Percentiles rank a stretch among this genome's conserved stretches.
These are phyloP conservation scores for Lentinula sp. DNA, from an alignment of 768 basidiomycete species.

Conservation along the genomic window DNA sequence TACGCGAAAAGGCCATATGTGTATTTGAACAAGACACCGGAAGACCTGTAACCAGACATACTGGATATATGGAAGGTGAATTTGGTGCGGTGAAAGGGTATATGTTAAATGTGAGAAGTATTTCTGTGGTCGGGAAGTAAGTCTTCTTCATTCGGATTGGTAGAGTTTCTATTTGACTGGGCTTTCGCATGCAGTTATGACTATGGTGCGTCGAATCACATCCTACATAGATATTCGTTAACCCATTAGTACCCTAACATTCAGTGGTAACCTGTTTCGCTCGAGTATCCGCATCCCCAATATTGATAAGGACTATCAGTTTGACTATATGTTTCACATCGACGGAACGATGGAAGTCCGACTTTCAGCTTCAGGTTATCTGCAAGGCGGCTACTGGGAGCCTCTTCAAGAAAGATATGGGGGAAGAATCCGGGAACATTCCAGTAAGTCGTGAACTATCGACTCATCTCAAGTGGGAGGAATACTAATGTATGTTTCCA, in stretches of 20 bases:
- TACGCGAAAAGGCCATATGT: conserved; percentile 51
- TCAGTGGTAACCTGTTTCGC: not conserved
- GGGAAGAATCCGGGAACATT: conserved; percentile 44
- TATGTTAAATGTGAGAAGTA: conserved; percentile 47
- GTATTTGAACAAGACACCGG: conserved; percentile 59
- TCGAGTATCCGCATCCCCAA: not conserved
- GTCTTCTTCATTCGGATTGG: conserved; percentile 17
- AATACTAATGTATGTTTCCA: not conserved
- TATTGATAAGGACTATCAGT: conserved; percentile 21
- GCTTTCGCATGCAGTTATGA: conserved; percentile 37
- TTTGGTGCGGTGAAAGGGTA: conserved; percentile 60
- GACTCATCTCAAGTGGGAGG: not conserved
- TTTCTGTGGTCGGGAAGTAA: conserved; percentile 60
- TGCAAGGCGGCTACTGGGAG: conserved; percentile 61
- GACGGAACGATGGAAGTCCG: conserved; percentile 68
- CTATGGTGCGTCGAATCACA: conserved; percentile 33
- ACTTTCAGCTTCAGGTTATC: conserved; percentile 61
- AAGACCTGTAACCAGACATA: conserved; percentile 52
- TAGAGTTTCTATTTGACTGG: not conserved
- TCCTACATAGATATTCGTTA: not conserved
- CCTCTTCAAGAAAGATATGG: conserved; percentile 44
- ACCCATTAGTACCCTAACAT: not conserved
- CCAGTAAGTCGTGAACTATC: conserved; percentile 31
- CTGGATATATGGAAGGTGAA: conserved; percentile 45
- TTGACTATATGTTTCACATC: conserved; percentile 61